A percentile compares a stretch with the other conserved stretches of the same genome.
These are phyloP conservation scores for Chaetomium cochliodes DNA, from an alignment of 495 filamentous ascomycete genomes.

Conservation along the genomic window DNA sequence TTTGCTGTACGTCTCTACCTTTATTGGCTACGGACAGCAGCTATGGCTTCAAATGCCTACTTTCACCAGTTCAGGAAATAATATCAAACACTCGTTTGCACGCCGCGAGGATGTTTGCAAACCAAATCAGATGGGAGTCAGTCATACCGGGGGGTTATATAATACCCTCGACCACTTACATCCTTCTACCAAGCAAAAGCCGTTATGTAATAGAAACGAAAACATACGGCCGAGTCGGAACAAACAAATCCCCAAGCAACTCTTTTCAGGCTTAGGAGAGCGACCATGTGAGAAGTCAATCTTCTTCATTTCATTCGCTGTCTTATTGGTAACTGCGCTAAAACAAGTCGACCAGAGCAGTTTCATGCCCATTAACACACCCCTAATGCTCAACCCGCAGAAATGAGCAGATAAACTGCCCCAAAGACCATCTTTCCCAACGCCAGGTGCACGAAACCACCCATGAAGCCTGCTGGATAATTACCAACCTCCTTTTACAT, in stretches of 20 bases:
- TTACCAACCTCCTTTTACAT: neutral
- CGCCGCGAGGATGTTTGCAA: neutral
- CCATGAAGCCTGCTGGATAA: neutral
- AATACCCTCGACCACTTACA: too few species aligned
- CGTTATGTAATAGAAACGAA: neutral
- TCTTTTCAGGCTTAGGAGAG: neutral
- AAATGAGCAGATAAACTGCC: neutral
- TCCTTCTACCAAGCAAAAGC: neutral
- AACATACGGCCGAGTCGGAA: neutral
- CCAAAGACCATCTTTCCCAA: neutral
- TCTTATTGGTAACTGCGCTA: neutral
- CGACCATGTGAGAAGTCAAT: neutral
- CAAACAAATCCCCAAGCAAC: neutral
- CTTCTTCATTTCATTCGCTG: neutral
- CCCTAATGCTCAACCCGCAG: neutral
- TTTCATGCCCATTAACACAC: neutral
- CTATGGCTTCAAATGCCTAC: neutral
- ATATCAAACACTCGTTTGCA: neutral
- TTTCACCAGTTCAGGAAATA: neutral
- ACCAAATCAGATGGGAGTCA: too few species aligned
- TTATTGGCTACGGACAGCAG: neutral
- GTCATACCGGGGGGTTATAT: too few species aligned
- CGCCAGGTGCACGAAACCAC: constrained; percentile 1
- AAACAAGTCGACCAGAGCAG: neutral
- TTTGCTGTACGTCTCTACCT: neutral